Conservation (phyloP, 2,329 filamentous ascomycete genomes). For the Ceratocystis cubensis region DNA sequence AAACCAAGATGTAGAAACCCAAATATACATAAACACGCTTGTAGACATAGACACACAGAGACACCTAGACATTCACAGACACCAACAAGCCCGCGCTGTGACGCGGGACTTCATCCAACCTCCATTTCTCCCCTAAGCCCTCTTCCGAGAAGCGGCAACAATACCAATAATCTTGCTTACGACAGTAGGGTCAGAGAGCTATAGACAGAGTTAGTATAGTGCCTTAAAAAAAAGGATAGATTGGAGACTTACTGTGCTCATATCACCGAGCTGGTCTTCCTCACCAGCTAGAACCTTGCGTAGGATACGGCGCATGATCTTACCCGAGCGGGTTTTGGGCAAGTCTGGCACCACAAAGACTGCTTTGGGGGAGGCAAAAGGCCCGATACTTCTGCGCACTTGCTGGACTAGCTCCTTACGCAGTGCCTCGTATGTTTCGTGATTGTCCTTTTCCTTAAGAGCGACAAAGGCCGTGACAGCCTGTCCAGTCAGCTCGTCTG, state of each 20-base stretch:
- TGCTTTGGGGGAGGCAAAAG: conserved; percentile 90
- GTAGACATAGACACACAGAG: conserved; percentile 9
- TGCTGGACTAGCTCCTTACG: conserved; percentile 90
- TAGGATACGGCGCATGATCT: conserved; percentile 97
- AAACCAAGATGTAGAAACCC: conserved; percentile 12
- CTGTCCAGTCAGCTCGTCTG: conserved; percentile 90
- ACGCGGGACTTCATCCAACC: not conserved
- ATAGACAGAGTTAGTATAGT: conserved; percentile 17
- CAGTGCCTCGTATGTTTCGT: conserved; percentile 56
- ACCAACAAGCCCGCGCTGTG: not conserved
- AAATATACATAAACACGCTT: conserved; percentile 17
- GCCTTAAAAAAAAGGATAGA: conserved; percentile 54
- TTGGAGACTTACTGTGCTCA: conserved; percentile 80
- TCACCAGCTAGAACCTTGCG: conserved; percentile 95
- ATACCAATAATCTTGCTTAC: conserved; percentile 79
- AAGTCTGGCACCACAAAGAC: conserved; percentile 85
- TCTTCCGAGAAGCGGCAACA: conserved; percentile 53
- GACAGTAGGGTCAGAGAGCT: conserved; percentile 81
- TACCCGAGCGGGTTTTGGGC: conserved; percentile 92
- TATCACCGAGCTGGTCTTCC: conserved; percentile 93
- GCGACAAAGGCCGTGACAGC: conserved; percentile 94
- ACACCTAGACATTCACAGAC: not conserved
- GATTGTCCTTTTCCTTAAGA: conserved; percentile 78
- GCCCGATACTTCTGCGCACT: conserved; percentile 93
- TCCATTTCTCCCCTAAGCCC: conserved; percentile 24